Evolutionary conservation across 305 asterid species (phyloP).

Genomic region (Stenogyne calaminthoides): DNA sequence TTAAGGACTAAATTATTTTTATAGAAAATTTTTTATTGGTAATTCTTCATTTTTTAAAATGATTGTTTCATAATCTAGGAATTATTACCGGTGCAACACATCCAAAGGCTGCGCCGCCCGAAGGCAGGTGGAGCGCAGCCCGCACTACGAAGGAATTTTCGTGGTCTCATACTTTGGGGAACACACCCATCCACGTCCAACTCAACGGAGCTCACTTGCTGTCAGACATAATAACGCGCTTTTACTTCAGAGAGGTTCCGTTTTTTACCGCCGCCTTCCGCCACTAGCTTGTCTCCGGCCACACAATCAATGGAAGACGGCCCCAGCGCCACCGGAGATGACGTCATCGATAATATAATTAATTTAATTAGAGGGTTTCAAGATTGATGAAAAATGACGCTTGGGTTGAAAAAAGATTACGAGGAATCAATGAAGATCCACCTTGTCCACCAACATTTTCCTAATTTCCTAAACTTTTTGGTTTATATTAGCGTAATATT

Average conservation of each 20-base stretch:
- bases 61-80: conserved; percentile 32
- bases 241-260: too few species aligned
- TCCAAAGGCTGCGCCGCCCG: conserved; percentile 64
- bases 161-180: conserved; percentile 64
- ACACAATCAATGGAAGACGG: conserved; percentile 37
- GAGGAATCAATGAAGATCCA: not conserved
- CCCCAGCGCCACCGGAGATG: conserved; percentile 11
- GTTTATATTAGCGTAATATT: not conserved
- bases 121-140: conserved; percentile 73
- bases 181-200: conserved; percentile 69
- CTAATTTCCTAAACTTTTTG: not conserved
- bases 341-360: conserved; percentile 31
- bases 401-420: not conserved
- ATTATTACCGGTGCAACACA: conserved; percentile 80
- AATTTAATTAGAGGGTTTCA: conserved; percentile 39
- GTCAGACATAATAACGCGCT: conserved; percentile 14
- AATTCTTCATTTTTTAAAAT: not conserved
- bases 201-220: conserved; percentile 59
- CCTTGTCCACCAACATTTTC: not conserved
- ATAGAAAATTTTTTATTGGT: too few species aligned
- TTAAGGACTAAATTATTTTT: too few species aligned
- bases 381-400: conserved; percentile 22
- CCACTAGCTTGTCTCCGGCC: conserved; percentile 43
- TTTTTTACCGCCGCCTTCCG: too few species aligned
- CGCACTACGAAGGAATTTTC: conserved; percentile 42